Evolutionary conservation across 2,329 filamentous ascomycete genomes (phyloP).

Genomic region (Cladobotryum protrusum): DNA sequence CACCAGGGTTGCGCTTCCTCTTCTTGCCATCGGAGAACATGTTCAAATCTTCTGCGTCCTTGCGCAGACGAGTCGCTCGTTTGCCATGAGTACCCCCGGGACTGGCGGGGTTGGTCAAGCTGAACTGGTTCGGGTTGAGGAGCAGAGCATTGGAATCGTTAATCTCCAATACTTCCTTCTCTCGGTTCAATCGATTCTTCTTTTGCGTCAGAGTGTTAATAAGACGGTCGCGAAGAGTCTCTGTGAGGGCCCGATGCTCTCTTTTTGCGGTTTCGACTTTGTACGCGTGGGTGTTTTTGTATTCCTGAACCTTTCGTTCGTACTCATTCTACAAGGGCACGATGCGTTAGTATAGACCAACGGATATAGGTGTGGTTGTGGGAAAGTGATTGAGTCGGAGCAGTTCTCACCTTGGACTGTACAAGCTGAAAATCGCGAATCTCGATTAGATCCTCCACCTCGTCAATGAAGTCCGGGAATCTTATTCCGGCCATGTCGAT

Average conservation of each 20-base stretch:
- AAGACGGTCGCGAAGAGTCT: constrained; percentile 59
- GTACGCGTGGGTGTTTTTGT: constrained; percentile 54
- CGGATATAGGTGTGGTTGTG: neutral
- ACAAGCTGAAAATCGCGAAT: constrained; percentile 78
- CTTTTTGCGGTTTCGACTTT: constrained; percentile 56
- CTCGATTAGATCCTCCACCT: constrained; percentile 84
- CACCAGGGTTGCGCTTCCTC: constrained; percentile 53
- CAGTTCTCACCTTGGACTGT: constrained; percentile 61
- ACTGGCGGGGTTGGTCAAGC: constrained; percentile 57
- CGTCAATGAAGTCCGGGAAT: constrained; percentile 78
- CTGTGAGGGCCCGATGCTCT: constrained; percentile 53
- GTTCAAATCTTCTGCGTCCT: constrained; percentile 53
- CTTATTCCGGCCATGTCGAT: constrained; percentile 73
- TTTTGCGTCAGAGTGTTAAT: constrained; percentile 60
- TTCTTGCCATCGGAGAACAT: constrained; percentile 53
- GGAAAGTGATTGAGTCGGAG: neutral
- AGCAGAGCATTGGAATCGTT: constrained; percentile 59
- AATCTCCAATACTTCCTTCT: constrained; percentile 64
- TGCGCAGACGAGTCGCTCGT: constrained; percentile 55
- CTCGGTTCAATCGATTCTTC: constrained; percentile 57
- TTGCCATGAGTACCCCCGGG: constrained; percentile 59
- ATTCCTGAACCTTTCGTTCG: constrained; percentile 54
- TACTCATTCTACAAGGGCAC: constrained; percentile 49
- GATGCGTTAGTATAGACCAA: neutral
- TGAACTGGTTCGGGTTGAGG: constrained; percentile 63